phyloP scores from a whole-genome alignment of 148 eudicot genomes.

The Arctostaphylos glauca region DNA sequence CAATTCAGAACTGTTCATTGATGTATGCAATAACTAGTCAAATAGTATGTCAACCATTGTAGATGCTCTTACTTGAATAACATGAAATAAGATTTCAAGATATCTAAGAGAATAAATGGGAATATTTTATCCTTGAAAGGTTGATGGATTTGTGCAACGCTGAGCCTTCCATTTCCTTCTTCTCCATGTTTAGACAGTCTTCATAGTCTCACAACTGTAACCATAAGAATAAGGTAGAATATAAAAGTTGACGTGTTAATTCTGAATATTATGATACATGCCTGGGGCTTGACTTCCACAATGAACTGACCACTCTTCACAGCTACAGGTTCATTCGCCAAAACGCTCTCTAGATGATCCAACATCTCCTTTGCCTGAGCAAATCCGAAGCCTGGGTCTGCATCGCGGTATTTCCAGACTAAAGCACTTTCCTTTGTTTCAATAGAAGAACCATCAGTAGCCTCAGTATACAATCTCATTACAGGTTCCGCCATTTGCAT shows the following conservation, averaged over 20 bases:
- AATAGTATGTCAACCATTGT: background rate
- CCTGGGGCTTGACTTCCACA: slow-evolving; percentile 42
- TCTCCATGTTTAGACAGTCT: background rate
- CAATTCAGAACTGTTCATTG: background rate
- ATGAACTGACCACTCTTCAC: slow-evolving; percentile 51
- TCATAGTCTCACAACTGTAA: background rate
- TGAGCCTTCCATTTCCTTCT: background rate
- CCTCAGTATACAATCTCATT: slow-evolving; percentile 47
- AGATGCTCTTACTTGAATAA: background rate
- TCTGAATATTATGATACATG: slow-evolving; percentile 3
- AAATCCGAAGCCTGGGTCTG: slow-evolving; percentile 44
- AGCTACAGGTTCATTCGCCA: slow-evolving; percentile 51
- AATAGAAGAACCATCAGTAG: slow-evolving; percentile 52
- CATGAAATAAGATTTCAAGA: background rate
- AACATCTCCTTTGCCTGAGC: slow-evolving; percentile 57
- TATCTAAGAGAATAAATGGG: background rate
- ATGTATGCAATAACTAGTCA: background rate
- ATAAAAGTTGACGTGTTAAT: background rate
- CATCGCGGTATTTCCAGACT: slow-evolving; percentile 52
- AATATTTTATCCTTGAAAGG: background rate
- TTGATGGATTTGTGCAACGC: background rate
- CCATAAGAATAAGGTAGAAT: background rate
- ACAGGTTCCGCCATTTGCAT: slow-evolving; percentile 51
- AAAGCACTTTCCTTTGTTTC: slow-evolving; percentile 51
- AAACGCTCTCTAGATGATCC: slow-evolving; percentile 54